Evolutionary conservation across 2,329 filamentous ascomycete species (phyloP).

Genomic region (Cladophialophora chaetospira): DNA sequence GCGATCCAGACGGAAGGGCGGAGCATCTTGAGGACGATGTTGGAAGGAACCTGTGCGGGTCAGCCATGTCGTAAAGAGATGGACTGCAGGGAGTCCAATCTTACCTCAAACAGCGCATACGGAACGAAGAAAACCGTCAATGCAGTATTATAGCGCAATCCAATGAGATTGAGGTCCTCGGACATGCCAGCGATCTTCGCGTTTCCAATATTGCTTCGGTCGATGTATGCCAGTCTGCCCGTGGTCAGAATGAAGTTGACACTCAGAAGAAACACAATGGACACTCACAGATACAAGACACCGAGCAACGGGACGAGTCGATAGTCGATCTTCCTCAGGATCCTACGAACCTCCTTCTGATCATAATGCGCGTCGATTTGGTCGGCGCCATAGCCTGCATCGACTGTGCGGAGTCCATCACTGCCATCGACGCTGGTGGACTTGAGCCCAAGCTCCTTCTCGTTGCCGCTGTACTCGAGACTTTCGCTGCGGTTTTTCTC

Average conservation of each 20-base stretch:
- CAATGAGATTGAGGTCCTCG: constrained; percentile 35
- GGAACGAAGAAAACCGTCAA: constrained; percentile 46
- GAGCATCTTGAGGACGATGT: constrained; percentile 47
- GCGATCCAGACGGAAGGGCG: constrained; percentile 57
- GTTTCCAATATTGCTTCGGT: constrained; percentile 46
- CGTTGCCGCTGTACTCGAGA: constrained; percentile 10
- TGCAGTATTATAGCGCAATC: constrained; percentile 41
- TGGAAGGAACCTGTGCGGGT: constrained; percentile 39
- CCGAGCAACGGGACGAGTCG: constrained; percentile 18
- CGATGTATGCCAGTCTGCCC: constrained; percentile 31
- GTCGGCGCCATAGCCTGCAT: constrained; percentile 6
- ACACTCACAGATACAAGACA: constrained; percentile 24
- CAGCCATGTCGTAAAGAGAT: neutral
- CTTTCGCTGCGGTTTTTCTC: constrained; percentile 2
- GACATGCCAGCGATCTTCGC: constrained; percentile 39
- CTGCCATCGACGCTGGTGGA: neutral
- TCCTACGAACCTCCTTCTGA: constrained; percentile 4
- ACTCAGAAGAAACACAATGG: neutral
- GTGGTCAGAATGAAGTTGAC: neutral
- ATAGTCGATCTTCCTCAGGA: constrained; percentile 18
- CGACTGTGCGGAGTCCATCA: constrained; percentile 7
- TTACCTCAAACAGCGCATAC: constrained; percentile 41
- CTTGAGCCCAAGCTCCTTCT: constrained; percentile 11
- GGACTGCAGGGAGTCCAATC: neutral
- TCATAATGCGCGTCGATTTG: constrained; percentile 2